phyloP scores from a whole-genome alignment of 768 basidiomycete species.

The Grammothele lineata region DNA sequence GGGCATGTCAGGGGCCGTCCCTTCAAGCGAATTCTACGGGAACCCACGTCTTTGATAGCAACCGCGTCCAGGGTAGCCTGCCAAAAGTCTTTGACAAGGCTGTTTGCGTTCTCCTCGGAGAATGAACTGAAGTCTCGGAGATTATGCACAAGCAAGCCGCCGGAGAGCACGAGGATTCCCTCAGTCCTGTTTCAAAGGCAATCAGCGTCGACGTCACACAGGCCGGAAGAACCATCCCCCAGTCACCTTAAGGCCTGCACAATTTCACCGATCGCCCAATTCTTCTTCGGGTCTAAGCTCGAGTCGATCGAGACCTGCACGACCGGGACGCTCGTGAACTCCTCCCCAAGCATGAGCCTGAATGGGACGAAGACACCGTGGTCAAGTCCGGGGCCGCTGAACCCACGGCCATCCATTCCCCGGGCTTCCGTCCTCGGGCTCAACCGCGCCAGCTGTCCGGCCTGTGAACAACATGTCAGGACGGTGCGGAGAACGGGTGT shows the following conservation, averaged over 20 bases:
- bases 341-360: conserved; percentile 71
- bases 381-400: conserved; percentile 61
- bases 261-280: conserved; percentile 64
- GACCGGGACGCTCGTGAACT: conserved; percentile 58
- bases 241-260: conserved; percentile 52
- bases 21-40: neutral
- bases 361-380: conserved; percentile 83
- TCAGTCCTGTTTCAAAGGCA: conserved; percentile 45
- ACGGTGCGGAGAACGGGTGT: too few relatives aligned
- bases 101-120: conserved; percentile 42
- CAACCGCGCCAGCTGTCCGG: conserved; percentile 49
- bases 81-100: conserved; percentile 52
- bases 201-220: conserved; percentile 6
- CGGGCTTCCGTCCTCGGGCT: conserved; percentile 48
- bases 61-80: conserved; percentile 55
- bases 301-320: conserved; percentile 67
- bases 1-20: too few relatives aligned
- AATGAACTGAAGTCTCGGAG: conserved; percentile 51
- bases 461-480: too few relatives aligned
- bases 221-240: conserved; percentile 7
- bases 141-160: conserved; percentile 68
- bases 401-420: conserved; percentile 64
- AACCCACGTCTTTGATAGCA: conserved; percentile 44
- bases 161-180: conserved; percentile 64
- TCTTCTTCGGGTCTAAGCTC: conserved; percentile 51